Conservation (phyloP, 192 early-diverging fungal genomes). For the Coemansia guatemalensis region DNA sequence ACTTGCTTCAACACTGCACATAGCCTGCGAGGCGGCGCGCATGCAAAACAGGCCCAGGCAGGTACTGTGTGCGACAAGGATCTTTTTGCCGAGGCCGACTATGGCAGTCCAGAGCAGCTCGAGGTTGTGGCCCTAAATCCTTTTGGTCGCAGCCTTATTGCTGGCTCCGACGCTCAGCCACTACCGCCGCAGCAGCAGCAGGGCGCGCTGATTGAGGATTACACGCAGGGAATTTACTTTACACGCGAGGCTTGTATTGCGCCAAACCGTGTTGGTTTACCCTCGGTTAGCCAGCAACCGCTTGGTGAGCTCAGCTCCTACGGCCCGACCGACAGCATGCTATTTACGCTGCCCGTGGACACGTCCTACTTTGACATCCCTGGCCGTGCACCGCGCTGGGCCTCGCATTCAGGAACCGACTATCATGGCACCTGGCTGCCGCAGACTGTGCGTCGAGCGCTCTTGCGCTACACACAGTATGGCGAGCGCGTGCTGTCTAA, state of each 20-base stretch:
- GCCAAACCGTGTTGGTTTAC: constrained; percentile 12
- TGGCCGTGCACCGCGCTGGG: constrained; percentile 88
- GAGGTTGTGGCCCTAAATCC: constrained; percentile 54
- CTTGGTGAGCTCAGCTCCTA: constrained; percentile 47
- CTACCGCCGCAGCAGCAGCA: constrained; percentile 3
- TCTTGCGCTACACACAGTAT: constrained; percentile 72
- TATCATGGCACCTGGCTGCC: constrained; percentile 96
- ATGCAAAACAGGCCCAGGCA: not conserved
- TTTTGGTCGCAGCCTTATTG: constrained; percentile 26
- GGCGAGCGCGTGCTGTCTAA: constrained; percentile 85
- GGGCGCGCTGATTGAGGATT: constrained; percentile 40
- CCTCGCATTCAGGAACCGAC: constrained; percentile 87
- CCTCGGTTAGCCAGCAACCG: constrained; percentile 45
- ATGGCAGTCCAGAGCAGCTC: constrained; percentile 13
- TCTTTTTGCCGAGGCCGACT: constrained; percentile 19
- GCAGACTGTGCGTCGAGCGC: constrained; percentile 78
- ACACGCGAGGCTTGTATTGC: constrained; percentile 51
- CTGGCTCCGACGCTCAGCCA: not conserved
- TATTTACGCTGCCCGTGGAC: constrained; percentile 75
- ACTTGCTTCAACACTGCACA: constrained; percentile 45
- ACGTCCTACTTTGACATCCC: constrained; percentile 89
- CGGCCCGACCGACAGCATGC: constrained; percentile 52
- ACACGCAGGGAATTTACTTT: constrained; percentile 46
- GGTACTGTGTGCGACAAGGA: constrained; percentile 15
- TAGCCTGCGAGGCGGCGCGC: constrained; percentile 16